Percentiles rank a stretch among this genome's conserved stretches.
Evolutionary conservation across 192 early-diverging fungal genomes (phyloP).

Genomic region (Coemansia sp.): DNA sequence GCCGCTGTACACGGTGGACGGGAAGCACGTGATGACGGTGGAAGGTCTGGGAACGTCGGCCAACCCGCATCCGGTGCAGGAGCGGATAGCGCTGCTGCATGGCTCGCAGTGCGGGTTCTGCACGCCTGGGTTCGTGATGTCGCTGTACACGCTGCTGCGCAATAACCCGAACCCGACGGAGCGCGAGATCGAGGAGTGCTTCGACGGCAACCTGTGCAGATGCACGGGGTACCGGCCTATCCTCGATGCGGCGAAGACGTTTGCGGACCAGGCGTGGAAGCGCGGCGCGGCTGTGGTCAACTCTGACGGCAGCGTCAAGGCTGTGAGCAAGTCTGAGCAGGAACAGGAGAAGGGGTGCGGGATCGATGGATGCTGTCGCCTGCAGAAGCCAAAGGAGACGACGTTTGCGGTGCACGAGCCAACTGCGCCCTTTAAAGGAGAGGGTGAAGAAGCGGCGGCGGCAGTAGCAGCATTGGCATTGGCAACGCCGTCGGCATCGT

Average conservation of each 20-base stretch:
- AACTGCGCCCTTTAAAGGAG: background rate
- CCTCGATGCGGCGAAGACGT: conserved; percentile 78
- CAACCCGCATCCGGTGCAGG: conserved; percentile 75
- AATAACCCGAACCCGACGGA: conserved; percentile 69
- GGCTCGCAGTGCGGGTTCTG: conserved; percentile 92
- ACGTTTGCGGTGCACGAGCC: conserved; percentile 21
- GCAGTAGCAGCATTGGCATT: background rate
- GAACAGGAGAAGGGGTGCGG: conserved; percentile 40
- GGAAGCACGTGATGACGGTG: conserved; percentile 80
- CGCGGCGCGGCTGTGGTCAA: conserved; percentile 11
- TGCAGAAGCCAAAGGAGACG: conserved; percentile 13
- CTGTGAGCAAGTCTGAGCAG: background rate
- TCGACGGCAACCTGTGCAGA: conserved; percentile 89
- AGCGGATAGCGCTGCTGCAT: conserved; percentile 70
- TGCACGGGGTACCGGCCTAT: conserved; percentile 91
- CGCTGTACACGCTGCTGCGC: conserved; percentile 73
- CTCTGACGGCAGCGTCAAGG: conserved; percentile 27
- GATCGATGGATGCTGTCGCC: conserved; percentile 55
- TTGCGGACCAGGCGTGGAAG: conserved; percentile 55
- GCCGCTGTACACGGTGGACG: conserved; percentile 69
- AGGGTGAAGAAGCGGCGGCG: background rate
- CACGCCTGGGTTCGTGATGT: conserved; percentile 90
- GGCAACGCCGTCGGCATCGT: background rate
- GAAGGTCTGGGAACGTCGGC: conserved; percentile 72
- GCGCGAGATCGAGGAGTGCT: conserved; percentile 77